Percentiles rank a stretch among this genome's conserved stretches.
Evolutionary conservation across 2,329 filamentous ascomycete species (phyloP).

Genomic region (Fusarium sp.): DNA sequence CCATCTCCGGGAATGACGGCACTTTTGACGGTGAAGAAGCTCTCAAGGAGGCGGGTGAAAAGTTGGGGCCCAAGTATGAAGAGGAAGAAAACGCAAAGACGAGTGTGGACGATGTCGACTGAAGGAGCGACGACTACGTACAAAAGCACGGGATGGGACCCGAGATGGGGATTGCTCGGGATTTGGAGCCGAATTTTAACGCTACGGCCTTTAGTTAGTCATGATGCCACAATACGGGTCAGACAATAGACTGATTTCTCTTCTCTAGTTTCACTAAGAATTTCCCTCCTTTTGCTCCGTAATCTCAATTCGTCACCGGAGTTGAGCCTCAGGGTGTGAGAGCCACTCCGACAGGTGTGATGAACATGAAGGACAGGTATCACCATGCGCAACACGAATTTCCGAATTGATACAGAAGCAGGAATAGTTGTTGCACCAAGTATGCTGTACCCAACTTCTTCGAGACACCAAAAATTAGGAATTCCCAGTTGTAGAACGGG

Average conservation of each 20-base stretch:
- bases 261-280: neutral
- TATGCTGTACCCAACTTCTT: neutral
- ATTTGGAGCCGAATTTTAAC: neutral
- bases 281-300: neutral
- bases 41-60: conserved; percentile 54
- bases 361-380: neutral
- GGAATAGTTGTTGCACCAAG: neutral
- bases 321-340: neutral
- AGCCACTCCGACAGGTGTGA: neutral
- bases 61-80: conserved; percentile 46
- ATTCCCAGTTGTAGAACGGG: neutral
- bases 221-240: neutral
- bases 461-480: neutral
- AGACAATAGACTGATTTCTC: neutral
- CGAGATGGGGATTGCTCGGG: neutral
- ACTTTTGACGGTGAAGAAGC: conserved; percentile 50
- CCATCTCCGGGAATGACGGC: conserved; percentile 29
- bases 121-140: neutral
- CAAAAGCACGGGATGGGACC: neutral
- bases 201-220: neutral
- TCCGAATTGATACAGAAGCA: neutral
- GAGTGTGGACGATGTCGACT: conserved; percentile 60
- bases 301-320: neutral
- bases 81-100: conserved; percentile 41
- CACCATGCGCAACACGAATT: neutral